Evolutionary conservation across 2,329 filamentous ascomycete genomes (phyloP).

Genomic region (Pochonia chlamydosporia): DNA sequence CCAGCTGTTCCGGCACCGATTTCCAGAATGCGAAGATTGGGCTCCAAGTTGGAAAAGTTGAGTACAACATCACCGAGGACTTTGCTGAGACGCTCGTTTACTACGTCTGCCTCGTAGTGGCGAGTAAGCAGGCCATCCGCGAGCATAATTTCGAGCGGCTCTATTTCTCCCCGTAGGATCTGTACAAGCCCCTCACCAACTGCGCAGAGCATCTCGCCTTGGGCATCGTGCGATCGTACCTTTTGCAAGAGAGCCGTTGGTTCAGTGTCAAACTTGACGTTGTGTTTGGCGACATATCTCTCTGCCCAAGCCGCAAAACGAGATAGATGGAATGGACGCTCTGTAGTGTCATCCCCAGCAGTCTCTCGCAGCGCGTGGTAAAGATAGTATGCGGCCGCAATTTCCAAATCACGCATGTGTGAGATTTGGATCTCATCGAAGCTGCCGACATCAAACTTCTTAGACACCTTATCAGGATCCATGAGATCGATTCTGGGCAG

Average conservation of each 20-base stretch:
- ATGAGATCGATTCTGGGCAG: conserved; percentile 15
- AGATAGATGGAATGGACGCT: conserved; percentile 15
- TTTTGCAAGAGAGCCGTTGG: conserved; percentile 1
- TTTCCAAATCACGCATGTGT: conserved; percentile 12
- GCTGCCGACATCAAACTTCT: conserved; percentile 19
- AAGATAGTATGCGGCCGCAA: conserved; percentile 15
- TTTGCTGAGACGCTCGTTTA: not conserved
- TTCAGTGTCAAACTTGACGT: conserved; percentile 6
- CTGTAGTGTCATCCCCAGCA: conserved; percentile 11
- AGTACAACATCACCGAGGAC: conserved; percentile 2
- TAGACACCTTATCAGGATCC: conserved; percentile 15
- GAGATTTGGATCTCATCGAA: conserved; percentile 18
- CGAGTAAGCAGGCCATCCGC: conserved; percentile 18
- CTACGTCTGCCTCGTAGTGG: conserved; percentile 7
- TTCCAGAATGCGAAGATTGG: conserved; percentile 34
- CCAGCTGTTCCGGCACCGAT: conserved; percentile 38
- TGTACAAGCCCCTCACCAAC: conserved; percentile 16
- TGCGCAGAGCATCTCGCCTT: conserved; percentile 17
- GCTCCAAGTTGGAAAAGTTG: conserved; percentile 25
- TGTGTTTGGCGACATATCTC: conserved; percentile 3
- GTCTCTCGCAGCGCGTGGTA: conserved; percentile 15
- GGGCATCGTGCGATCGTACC: conserved; percentile 6
- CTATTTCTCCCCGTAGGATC: conserved; percentile 18
- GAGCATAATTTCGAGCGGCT: conserved; percentile 22
- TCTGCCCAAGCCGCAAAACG: conserved; percentile 14